Evolutionary conservation across 495 filamentous ascomycete species (phyloP).

Genomic region (Elaphomyces granulatus): DNA sequence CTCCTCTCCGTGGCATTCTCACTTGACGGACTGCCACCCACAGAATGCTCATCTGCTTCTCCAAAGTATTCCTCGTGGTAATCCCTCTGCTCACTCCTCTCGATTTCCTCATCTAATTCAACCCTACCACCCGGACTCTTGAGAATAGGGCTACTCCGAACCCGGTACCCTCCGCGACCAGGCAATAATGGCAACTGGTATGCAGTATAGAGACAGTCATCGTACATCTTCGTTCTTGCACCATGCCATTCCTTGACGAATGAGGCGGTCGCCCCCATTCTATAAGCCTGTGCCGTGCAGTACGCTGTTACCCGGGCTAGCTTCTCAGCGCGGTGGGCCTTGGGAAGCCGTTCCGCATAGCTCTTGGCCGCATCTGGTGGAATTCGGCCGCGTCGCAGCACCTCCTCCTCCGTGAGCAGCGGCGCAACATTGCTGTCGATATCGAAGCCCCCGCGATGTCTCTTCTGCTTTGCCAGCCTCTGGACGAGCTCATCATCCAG

Average conservation of each 20-base stretch:
- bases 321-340: constrained; percentile 73
- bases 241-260: constrained; percentile 83
- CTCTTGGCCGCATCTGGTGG: constrained; percentile 60
- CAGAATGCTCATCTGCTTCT: constrained; percentile 32
- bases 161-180: constrained; percentile 69
- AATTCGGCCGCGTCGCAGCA: constrained; percentile 44
- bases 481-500: constrained; percentile 17
- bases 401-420: constrained; percentile 65
- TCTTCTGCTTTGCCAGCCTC: constrained; percentile 23
- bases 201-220: constrained; percentile 91
- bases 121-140: constrained; percentile 90
- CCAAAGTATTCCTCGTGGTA: constrained; percentile 81
- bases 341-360: constrained; percentile 89
- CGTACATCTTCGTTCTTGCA: constrained; percentile 96
- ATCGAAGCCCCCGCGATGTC: constrained; percentile 33
- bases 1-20: not conserved
- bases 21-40: constrained; percentile 1
- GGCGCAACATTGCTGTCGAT: constrained; percentile 54
- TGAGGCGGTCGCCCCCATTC: constrained; percentile 66
- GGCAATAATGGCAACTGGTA: constrained; percentile 85
- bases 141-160: constrained; percentile 77
- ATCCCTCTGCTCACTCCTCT: constrained; percentile 77
- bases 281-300: constrained; percentile 88
- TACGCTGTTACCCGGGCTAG: constrained; percentile 86
- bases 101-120: constrained; percentile 89